Evolutionary conservation across 1,284 basidiomycete genomes (phyloP), one percentile per base, ranked within the genome.

Genomic region (Mycena citricolor): DNA sequence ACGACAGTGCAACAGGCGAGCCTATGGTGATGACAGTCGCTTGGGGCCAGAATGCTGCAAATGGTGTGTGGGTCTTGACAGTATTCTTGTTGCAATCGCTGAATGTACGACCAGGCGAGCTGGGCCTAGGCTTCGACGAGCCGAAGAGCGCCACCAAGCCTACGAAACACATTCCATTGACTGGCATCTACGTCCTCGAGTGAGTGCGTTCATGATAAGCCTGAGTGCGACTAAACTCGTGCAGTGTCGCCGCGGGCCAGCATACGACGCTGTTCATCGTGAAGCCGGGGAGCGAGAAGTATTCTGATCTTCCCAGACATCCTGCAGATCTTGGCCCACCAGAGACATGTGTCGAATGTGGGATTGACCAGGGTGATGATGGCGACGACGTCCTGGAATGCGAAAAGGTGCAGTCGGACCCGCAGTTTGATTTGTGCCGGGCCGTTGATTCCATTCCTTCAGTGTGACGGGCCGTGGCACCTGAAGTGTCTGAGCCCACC

Each of bases 401-500:
- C 54, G 93, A 95, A 61, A 92, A 90, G 77, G 90, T 86, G 51
- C 49, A 71, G 59, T 30, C 35, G 37, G 21, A 11, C 35, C 29
- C 46, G 23, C 39, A 17, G 32, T 44, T 20, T 28, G 32, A 39
- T 16, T 42, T 16, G 25, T 37, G 16, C 26, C 23, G 24, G 35
- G 31, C 30, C 41, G 34, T 43, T 32, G 36, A 20, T 26, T 19
- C n/a, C 32, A 23, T 31, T 14, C 22, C n/a, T 39, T 28, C 51
- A 93, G 86, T 98, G 94, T 62, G 94, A 97, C 59, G 76, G 78
- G 34, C 90, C 93, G 0, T 97, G 88, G 62, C 94, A 98, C 62
- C 70, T 89, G 11, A 73, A 72, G 4, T 98, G 94, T 62, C 76
- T 95, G 36, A 66, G 72, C 24, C 94, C 93, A 6, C 89, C 90